Evolutionary conservation across 768 basidiomycete genomes (phyloP).

Genomic region (Asterophora parasitica): DNA sequence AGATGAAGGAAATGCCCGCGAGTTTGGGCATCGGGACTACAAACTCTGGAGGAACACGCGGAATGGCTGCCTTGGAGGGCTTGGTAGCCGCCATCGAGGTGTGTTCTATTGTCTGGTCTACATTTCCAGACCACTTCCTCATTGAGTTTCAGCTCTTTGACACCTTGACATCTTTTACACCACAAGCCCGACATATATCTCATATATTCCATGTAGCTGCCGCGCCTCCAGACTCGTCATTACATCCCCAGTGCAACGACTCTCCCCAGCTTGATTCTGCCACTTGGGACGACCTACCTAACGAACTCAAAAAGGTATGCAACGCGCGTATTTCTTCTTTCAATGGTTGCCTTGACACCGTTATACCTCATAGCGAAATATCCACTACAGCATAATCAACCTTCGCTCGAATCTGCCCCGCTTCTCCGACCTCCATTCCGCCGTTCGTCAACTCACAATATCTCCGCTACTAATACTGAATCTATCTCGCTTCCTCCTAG

Average conservation of each 20-base stretch:
- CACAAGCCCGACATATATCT: conserved; percentile 18
- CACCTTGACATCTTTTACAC: conserved; percentile 25
- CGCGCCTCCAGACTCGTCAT: conserved; percentile 47
- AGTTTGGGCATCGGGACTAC: conserved; percentile 57
- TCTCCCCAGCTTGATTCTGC: conserved; percentile 41
- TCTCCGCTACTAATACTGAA: background rate
- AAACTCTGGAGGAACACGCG: conserved; percentile 40
- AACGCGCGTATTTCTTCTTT: background rate
- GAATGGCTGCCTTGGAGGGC: conserved; percentile 69
- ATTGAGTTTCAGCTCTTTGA: conserved; percentile 33
- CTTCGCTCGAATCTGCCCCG: conserved; percentile 38
- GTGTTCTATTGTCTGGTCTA: conserved; percentile 6
- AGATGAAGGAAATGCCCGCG: conserved; percentile 39
- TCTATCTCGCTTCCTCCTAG: conserved; percentile 20
- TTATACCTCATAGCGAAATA: conserved; percentile 43
- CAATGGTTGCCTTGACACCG: background rate
- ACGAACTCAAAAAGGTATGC: conserved; percentile 56
- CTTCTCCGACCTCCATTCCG: conserved; percentile 46
- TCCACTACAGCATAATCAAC: conserved; percentile 49
- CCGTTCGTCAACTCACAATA: conserved; percentile 30
- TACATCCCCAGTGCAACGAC: conserved; percentile 53
- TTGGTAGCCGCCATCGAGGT: conserved; percentile 70
- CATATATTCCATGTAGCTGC: conserved; percentile 64
- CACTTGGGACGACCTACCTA: conserved; percentile 57
- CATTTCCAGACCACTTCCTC: background rate